phyloP scores from a whole-genome alignment of 2,329 filamentous ascomycete species.

The Colletotrichum tanaceti region DNA sequence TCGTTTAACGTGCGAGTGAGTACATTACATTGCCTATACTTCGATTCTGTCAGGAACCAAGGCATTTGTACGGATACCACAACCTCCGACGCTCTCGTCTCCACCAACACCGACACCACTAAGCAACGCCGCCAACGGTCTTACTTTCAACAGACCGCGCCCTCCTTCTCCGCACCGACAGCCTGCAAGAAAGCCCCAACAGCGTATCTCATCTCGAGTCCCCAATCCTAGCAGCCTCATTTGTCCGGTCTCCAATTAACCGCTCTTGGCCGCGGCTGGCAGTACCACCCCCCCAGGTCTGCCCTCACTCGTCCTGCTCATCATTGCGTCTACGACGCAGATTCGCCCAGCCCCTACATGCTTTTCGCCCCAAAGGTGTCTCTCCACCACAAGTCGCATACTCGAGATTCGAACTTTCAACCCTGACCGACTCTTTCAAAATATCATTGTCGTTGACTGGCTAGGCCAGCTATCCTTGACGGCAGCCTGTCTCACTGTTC shows the following conservation, averaged over 20 bases:
- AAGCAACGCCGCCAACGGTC: slow-evolving; percentile 1
- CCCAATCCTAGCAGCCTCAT: background rate
- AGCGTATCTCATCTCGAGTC: slow-evolving; percentile 7
- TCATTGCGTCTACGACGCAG: slow-evolving; percentile 14
- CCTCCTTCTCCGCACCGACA: slow-evolving; percentile 4
- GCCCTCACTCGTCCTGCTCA: background rate
- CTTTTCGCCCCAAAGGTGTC: slow-evolving; percentile 24
- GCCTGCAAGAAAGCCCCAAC: slow-evolving; percentile 10
- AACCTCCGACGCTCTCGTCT: slow-evolving; percentile 13
- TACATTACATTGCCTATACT: slow-evolving; percentile 9
- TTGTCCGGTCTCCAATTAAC: background rate
- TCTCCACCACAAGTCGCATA: slow-evolving; percentile 6
- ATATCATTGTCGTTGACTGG: background rate
- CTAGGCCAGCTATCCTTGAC: background rate
- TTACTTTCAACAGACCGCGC: slow-evolving; percentile 13
- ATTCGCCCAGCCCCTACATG: background rate
- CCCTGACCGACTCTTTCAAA: slow-evolving; percentile 13
- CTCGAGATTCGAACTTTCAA: background rate
- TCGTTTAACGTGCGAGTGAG: slow-evolving; percentile 20
- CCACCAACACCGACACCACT: background rate
- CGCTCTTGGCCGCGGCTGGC: background rate
- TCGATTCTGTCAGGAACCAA: slow-evolving; percentile 12
- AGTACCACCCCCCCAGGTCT: background rate
- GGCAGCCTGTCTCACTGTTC: background rate
- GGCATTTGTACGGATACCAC: background rate